Conservation (phyloP, 2,329 filamentous ascomycete species). For the Ceratocystis albifundus region DNA sequence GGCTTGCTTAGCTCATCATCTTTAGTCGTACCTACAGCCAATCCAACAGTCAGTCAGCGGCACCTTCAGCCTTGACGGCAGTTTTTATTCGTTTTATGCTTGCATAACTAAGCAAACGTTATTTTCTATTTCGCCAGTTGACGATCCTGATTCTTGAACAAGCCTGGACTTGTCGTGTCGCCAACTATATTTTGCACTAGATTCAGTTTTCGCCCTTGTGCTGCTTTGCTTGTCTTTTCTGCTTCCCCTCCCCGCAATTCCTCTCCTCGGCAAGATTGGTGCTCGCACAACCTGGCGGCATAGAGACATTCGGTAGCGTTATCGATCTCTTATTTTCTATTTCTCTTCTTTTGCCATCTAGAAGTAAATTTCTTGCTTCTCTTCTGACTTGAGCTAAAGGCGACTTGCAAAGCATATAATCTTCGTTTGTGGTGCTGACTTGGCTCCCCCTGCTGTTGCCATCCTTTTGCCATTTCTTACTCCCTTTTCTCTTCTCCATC, state of each 20-base stretch:
- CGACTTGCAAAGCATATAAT: no score
- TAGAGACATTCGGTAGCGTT: neutral
- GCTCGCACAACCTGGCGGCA: neutral
- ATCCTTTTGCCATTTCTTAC: neutral
- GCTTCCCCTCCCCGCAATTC: neutral
- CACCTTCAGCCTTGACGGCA: neutral
- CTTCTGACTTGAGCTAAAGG: no score
- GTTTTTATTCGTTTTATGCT: neutral
- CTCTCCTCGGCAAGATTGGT: no score
- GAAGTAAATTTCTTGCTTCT: no score
- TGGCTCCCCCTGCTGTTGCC: no score
- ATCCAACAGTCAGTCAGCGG: neutral
- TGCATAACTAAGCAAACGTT: neutral
- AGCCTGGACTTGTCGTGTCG: no score
- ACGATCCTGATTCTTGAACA: neutral
- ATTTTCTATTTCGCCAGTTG: neutral
- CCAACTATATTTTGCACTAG: neutral
- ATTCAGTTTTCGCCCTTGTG: neutral
- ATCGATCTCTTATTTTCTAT: no score
- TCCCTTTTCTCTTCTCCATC: conserved; percentile 15
- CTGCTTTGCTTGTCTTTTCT: neutral
- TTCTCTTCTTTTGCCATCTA: no score
- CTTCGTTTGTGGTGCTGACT: no score
- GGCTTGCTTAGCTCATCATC: conserved; percentile 7
- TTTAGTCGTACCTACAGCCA: neutral